A percentile compares a stretch with the other conserved stretches of the same genome.
Evolutionary conservation across 129 eudicot genomes (phyloP).

Genomic region (Chrysanthemum lavandulifolium): DNA sequence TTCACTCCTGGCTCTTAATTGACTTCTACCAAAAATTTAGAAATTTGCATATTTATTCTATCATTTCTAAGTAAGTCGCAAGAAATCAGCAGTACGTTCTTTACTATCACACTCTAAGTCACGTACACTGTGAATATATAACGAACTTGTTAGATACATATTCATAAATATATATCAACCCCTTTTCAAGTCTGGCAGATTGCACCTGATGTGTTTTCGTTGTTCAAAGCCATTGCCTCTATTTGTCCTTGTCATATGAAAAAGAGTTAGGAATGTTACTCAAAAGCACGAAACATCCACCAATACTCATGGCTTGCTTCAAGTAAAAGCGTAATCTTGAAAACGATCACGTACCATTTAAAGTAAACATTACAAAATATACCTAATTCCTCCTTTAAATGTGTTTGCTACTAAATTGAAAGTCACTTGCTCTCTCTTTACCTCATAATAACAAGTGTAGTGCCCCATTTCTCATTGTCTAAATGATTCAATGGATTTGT

Average conservation of each 20-base stretch:
- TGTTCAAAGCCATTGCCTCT: neutral
- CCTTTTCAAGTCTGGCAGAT: neutral
- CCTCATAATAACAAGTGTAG: slow-evolving; percentile 23
- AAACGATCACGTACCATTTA: slow-evolving; percentile 18
- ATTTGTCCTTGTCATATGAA: neutral
- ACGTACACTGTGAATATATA: too few species aligned
- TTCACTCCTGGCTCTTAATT: too few species aligned
- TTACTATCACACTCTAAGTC: too few species aligned
- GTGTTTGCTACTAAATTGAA: slow-evolving; percentile 23
- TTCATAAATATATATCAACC: too few species aligned
- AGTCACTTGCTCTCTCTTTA: neutral
- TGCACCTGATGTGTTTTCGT: neutral
- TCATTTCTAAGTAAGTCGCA: too few species aligned
- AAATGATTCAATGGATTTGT: slow-evolving; percentile 25
- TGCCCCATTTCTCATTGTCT: slow-evolving; percentile 27
- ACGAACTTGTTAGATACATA: too few species aligned
- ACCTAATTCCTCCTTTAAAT: slow-evolving; percentile 13
- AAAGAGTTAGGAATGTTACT: slow-evolving; percentile 23
- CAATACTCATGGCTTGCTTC: neutral
- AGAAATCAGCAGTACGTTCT: too few species aligned
- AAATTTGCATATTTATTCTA: too few species aligned
- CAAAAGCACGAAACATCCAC: slow-evolving; percentile 19
- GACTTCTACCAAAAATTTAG: too few species aligned
- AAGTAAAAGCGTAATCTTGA: slow-evolving; percentile 11
- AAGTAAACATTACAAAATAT: slow-evolving; percentile 24